Conservation (phyloP, 2,329 filamentous ascomycete species). For the Ophiostoma populinum region DNA sequence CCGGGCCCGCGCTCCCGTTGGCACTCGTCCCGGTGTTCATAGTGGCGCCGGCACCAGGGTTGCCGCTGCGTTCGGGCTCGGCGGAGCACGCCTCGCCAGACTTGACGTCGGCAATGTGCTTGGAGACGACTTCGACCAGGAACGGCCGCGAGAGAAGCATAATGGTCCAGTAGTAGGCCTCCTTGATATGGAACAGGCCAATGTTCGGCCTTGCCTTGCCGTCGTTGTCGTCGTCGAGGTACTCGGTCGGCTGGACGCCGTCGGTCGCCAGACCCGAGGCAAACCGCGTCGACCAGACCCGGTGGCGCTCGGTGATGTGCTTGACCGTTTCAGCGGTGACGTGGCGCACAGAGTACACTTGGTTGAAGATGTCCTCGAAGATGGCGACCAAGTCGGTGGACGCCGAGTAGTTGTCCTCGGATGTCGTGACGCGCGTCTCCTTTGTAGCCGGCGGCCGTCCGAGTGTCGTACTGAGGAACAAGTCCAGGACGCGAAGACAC, state of each 20-base stretch:
- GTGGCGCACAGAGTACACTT: constrained; percentile 19
- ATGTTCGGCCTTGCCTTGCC: constrained; percentile 14
- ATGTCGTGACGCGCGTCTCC: constrained; percentile 14
- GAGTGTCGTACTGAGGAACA: constrained; percentile 19
- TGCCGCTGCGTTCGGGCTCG: too few relatives aligned
- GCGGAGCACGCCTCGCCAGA: neutral
- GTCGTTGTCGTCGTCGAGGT: constrained; percentile 7
- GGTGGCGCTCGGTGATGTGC: constrained; percentile 15
- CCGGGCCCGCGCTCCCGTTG: too few relatives aligned
- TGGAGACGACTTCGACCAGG: constrained; percentile 16
- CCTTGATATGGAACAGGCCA: constrained; percentile 18
- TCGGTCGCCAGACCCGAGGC: constrained; percentile 10
- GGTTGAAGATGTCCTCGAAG: constrained; percentile 19
- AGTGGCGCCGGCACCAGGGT: too few relatives aligned
- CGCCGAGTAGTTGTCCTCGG: constrained; percentile 13
- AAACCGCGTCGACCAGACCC: constrained; percentile 14
- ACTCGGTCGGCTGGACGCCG: constrained; percentile 8
- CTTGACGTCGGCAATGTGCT: constrained; percentile 5
- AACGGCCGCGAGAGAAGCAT: constrained; percentile 22
- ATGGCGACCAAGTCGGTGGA: constrained; percentile 20
- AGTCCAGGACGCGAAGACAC: constrained; percentile 17
- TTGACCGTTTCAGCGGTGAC: constrained; percentile 14
- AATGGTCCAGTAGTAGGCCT: constrained; percentile 22
- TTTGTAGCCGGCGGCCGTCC: constrained; percentile 19
- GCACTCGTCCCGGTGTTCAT: too few relatives aligned